Evolutionary conservation across 23 red algal genomes (phyloP), one percentile per base, ranked within the genome.

Genomic region (Gracilaria domingensis): DNA sequence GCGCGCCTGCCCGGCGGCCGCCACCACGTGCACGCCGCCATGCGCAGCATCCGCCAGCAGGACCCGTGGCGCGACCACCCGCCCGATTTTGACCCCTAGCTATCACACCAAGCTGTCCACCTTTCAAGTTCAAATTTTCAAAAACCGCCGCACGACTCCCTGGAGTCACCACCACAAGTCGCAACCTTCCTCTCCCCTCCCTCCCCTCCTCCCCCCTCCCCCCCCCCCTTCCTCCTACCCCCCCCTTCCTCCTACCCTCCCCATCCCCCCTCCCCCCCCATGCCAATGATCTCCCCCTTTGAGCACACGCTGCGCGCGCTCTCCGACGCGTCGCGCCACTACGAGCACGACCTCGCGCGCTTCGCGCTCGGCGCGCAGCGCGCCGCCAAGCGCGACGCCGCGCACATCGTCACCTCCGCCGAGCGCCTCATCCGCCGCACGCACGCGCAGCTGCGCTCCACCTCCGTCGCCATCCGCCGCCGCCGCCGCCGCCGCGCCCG

Each of bases 31-130:
- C 71, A 47, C n/a, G 28, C 6, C 14, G 84, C 53, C 60, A 62
- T 96, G 32, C 55, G 62, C 33, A 55, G 14, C 39, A 95, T 95
- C 79, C 59, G 86, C 9, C 39, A 23, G 29, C 79, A 95, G 44
- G 93, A 95, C 58, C 93, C 93, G 17, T 95, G 93, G 93, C 53
- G 32, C 24, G 84, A 75, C 23, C 69, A 81, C 59, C 24, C 8
- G 29, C 24, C 8, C 18, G 59, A 55, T 55, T 14, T 18, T 14
- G 51, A 14, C 1, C 45, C 45, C 45, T 7, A 55, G 14, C 8
- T 45, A 11, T 45, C 5, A 45, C 42, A 45, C 11, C 5, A 11
- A 8, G 51, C 51, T 16, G 51, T 55, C 9, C 18, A 20, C 9
- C 6, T 8, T 20, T 2, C 17, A 17, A 18, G 51, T 55, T 45